These are phyloP conservation scores for Symbiodinium pilosum DNA, from an alignment of 73 alveolate genomes.

Conservation along the genomic window DNA sequence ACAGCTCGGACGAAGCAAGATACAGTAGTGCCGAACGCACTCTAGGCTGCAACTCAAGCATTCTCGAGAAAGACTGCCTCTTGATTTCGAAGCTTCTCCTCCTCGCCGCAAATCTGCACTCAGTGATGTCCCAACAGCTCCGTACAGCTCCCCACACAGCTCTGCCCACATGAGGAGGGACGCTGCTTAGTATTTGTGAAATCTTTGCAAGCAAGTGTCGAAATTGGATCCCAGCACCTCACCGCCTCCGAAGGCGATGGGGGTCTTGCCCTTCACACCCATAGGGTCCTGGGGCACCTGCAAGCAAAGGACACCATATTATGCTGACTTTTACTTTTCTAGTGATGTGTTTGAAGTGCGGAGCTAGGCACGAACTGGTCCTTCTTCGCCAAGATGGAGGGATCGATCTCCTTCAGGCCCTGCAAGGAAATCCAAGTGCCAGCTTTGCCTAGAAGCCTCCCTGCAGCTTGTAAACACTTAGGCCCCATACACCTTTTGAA, in stretches of 20 bases:
- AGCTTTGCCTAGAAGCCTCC: too few relatives aligned
- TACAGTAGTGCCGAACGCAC: background rate
- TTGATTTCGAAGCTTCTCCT: background rate
- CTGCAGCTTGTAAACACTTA: background rate
- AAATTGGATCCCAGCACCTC: conserved; percentile 54
- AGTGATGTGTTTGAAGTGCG: background rate
- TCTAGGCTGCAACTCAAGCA: background rate
- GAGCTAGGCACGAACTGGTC: conserved; percentile 29
- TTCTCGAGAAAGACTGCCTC: conserved; percentile 2
- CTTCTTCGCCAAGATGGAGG: conserved; percentile 68
- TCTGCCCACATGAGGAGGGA: too few relatives aligned
- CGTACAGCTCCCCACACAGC: background rate
- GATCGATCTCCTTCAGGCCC: conserved; percentile 74
- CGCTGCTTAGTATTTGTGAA: background rate
- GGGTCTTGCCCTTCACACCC: conserved; percentile 92
- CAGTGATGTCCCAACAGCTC: background rate
- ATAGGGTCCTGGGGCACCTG: conserved; percentile 84
- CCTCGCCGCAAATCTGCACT: background rate
- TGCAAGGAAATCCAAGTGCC: background rate
- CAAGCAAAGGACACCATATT: background rate
- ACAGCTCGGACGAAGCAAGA: background rate
- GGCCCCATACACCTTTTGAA: too few relatives aligned
- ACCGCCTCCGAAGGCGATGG: conserved; percentile 92
- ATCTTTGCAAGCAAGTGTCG: background rate
- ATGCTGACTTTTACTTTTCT: background rate